These are phyloP conservation scores for Xylariomycetidae sp. DNA, from an alignment of 2,329 filamentous ascomycete species.

Conservation along the genomic window DNA sequence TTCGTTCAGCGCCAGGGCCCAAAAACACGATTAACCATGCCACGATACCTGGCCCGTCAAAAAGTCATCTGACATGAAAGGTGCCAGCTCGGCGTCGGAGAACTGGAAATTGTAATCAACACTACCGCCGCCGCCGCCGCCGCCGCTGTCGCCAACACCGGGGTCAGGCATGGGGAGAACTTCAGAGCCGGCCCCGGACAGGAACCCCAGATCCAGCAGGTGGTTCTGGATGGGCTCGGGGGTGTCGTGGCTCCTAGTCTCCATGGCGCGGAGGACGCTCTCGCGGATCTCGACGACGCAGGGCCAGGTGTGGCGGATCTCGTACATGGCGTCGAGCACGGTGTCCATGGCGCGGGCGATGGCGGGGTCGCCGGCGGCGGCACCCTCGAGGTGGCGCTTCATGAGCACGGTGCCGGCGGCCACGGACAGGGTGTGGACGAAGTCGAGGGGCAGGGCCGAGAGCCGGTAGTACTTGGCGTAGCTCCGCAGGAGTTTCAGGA, in stretches of 20 bases:
- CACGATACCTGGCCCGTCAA: too few relatives aligned
- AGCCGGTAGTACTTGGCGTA: constrained; percentile 41
- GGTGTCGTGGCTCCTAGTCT: constrained; percentile 4
- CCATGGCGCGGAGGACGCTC: constrained; percentile 20
- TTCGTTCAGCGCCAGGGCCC: too few relatives aligned
- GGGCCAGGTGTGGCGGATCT: constrained; percentile 46
- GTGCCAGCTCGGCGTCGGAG: too few relatives aligned
- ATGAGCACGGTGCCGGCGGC: constrained; percentile 43
- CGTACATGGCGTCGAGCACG: constrained; percentile 44
- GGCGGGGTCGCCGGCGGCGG: constrained; percentile 36
- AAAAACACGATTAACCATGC: too few relatives aligned
- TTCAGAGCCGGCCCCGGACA: constrained; percentile 3
- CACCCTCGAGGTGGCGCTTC: constrained; percentile 36
- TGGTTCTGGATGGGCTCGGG: constrained; percentile 13
- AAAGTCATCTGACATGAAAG: too few relatives aligned
- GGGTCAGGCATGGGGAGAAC: too few relatives aligned
- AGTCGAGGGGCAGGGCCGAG: constrained; percentile 40
- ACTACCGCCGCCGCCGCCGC: too few relatives aligned
- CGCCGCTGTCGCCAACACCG: too few relatives aligned
- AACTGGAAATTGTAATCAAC: too few relatives aligned
- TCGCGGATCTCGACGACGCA: constrained; percentile 39
- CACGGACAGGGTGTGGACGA: constrained; percentile 45
- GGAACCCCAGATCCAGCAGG: constrained; percentile 20
- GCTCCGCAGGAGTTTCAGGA: constrained; percentile 39
- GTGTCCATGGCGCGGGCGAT: constrained; percentile 46